phyloP scores from a whole-genome alignment of 108 stramenopile genomes.

The Chaetoceros tenuissimus region DNA sequence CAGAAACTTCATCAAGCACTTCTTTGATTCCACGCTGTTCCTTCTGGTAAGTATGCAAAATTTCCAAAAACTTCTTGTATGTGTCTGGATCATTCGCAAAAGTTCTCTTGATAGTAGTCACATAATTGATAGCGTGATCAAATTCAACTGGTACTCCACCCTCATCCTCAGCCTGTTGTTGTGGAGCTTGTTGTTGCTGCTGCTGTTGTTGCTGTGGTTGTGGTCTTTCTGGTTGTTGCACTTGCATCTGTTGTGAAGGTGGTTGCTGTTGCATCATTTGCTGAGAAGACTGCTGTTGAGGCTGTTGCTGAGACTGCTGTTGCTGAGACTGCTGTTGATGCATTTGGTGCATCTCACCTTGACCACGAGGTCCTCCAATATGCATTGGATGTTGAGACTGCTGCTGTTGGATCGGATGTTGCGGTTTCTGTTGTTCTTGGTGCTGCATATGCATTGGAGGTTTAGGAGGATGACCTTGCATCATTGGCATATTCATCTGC shows the following conservation, averaged over 20 bases:
- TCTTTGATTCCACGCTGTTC: conserved; percentile 98
- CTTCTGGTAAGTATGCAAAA: conserved; percentile 98
- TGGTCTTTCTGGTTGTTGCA: conserved; percentile 3
- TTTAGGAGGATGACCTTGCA: conserved; percentile 11
- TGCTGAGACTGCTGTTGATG: conserved; percentile 2
- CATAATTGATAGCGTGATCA: conserved; percentile 98
- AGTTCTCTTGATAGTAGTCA: conserved; percentile 93
- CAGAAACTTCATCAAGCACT: conserved; percentile 91
- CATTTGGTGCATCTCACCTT: conserved; percentile 8
- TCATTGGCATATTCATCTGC: too few species aligned
- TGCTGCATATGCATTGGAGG: conserved; percentile 12
- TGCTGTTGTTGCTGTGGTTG: background rate
- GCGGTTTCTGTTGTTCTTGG: conserved; percentile 18
- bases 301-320: conserved; percentile 11
- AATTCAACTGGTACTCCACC: conserved; percentile 78
- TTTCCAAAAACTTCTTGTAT: conserved; percentile 96
- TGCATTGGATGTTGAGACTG: conserved; percentile 19
- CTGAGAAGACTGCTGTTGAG: conserved; percentile 3
- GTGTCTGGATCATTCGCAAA: conserved; percentile 92
- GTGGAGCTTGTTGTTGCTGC: conserved; percentile 10
- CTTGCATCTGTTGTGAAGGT: conserved; percentile 11
- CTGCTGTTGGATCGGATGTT: conserved; percentile 5
- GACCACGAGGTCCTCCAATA: conserved; percentile 3
- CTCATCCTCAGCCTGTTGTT: background rate
- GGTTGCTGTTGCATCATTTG: background rate